Evolutionary conservation across 2,329 filamentous ascomycete genomes (phyloP).

Genomic region (Claviceps pusilla): DNA sequence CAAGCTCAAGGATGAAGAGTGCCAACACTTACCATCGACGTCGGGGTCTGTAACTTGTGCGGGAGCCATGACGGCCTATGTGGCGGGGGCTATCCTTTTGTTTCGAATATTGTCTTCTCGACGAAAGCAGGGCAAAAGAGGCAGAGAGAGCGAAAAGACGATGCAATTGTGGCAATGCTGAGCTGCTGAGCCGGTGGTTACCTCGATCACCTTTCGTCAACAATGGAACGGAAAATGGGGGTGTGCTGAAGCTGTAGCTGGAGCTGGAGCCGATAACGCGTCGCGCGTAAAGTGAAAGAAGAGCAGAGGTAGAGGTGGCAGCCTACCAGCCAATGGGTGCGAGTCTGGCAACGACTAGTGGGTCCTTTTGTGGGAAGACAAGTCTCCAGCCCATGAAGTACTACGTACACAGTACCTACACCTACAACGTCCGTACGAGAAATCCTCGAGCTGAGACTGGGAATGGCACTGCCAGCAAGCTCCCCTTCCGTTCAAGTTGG

Average conservation of each 20-base stretch:
- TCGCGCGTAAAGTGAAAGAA: slow-evolving; percentile 21
- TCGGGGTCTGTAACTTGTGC: slow-evolving; percentile 21
- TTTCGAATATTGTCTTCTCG: not conserved
- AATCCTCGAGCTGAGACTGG: no score
- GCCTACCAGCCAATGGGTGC: not conserved
- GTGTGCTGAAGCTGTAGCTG: not conserved
- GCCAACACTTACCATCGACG: slow-evolving; percentile 18
- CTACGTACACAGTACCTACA: no score
- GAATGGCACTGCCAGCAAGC: no score
- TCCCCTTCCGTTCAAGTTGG: no score
- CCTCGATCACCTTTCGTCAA: slow-evolving; percentile 14
- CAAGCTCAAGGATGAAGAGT: not conserved
- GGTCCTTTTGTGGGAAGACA: not conserved
- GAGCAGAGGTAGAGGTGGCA: not conserved
- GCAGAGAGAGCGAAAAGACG: not conserved
- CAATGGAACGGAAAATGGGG: slow-evolving; percentile 5
- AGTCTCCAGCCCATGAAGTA: not conserved
- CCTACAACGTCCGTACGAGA: no score
- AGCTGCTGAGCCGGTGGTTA: slow-evolving; percentile 2
- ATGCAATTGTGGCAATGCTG: not conserved
- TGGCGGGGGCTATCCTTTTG: not conserved
- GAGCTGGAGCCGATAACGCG: slow-evolving; percentile 15
- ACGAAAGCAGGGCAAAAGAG: not conserved
- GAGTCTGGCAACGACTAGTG: not conserved
- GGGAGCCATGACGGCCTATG: slow-evolving; percentile 18